These are phyloP conservation scores for Limonium bicolor DNA, from an alignment of 148 eudicot genomes.

Conservation along the genomic window DNA sequence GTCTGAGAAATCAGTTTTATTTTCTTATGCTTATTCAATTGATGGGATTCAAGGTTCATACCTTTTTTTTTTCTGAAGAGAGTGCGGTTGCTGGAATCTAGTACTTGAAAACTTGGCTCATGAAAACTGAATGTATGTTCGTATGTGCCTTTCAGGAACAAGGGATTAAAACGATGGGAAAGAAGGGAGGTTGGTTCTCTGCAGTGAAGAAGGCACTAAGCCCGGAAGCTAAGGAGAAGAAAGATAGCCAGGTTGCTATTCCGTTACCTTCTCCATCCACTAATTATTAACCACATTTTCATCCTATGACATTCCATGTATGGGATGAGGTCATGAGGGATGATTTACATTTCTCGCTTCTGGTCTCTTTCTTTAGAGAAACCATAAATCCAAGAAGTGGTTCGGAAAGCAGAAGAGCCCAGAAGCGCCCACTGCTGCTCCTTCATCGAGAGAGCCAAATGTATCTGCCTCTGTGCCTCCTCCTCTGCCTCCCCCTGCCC, in stretches of 20 bases:
- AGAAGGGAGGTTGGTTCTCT: slow-evolving; percentile 61
- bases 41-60: too few species aligned
- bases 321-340: not conserved
- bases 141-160: slow-evolving; percentile 21
- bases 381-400: slow-evolving; percentile 29
- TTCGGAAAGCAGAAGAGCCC: slow-evolving; percentile 21
- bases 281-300: too few species aligned
- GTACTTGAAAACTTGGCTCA: too few species aligned
- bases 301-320: not conserved
- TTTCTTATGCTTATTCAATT: too few species aligned
- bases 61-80: too few species aligned
- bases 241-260: slow-evolving; percentile 64
- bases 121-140: too few species aligned
- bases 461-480: slow-evolving; percentile 5
- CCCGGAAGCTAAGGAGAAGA: slow-evolving; percentile 49
- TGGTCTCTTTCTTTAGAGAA: slow-evolving; percentile 14
- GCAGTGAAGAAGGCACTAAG: slow-evolving; percentile 63
- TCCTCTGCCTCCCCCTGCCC: slow-evolving; percentile 11
- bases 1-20: too few species aligned
- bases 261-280: too few species aligned
- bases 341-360: not conserved
- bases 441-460: slow-evolving; percentile 14
- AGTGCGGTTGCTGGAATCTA: too few species aligned
- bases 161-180: slow-evolving; percentile 59
- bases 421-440: slow-evolving; percentile 18